Evolutionary conservation across 2,329 filamentous ascomycete species (phyloP).

Genomic region (Aspergillus brunneoviolaceus): DNA sequence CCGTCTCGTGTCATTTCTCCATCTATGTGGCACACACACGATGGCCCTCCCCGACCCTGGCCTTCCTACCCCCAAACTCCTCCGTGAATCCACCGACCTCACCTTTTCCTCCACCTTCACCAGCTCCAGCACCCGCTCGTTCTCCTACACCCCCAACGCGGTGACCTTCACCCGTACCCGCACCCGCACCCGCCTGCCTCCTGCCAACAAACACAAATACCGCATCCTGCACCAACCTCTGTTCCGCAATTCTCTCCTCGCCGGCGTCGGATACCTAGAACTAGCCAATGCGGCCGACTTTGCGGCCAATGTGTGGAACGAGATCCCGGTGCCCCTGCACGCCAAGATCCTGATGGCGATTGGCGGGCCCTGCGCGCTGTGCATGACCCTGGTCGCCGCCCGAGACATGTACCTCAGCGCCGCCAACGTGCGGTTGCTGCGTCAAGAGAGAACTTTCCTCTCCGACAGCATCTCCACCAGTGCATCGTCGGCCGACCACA

Average conservation of each 20-base stretch:
- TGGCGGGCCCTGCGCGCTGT: conserved; percentile 50
- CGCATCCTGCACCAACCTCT: conserved; percentile 29
- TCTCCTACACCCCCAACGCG: conserved; percentile 5
- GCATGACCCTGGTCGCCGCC: conserved; percentile 49
- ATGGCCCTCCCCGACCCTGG: not conserved
- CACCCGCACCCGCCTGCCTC: conserved; percentile 12
- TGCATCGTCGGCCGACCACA: not conserved
- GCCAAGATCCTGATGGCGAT: conserved; percentile 53
- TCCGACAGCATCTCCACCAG: conserved; percentile 9
- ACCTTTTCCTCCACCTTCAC: conserved; percentile 9
- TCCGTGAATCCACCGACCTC: conserved; percentile 8
- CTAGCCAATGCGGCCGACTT: conserved; percentile 58
- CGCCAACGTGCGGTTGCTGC: conserved; percentile 49
- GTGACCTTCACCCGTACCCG: conserved; percentile 19
- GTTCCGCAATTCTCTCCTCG: conserved; percentile 37
- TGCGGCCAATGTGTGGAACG: conserved; percentile 59
- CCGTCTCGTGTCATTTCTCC: not conserved
- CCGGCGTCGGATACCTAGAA: conserved; percentile 53
- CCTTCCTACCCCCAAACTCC: conserved; percentile 2
- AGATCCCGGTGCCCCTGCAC: conserved; percentile 50
- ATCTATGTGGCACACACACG: conserved; percentile 1
- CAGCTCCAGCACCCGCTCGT: not conserved
- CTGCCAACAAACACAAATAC: conserved; percentile 5
- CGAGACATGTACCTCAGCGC: conserved; percentile 47
- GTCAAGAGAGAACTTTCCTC: conserved; percentile 42